phyloP scores from a whole-genome alignment of 192 early-diverging fungal genomes.

The Dissophora ornata region DNA sequence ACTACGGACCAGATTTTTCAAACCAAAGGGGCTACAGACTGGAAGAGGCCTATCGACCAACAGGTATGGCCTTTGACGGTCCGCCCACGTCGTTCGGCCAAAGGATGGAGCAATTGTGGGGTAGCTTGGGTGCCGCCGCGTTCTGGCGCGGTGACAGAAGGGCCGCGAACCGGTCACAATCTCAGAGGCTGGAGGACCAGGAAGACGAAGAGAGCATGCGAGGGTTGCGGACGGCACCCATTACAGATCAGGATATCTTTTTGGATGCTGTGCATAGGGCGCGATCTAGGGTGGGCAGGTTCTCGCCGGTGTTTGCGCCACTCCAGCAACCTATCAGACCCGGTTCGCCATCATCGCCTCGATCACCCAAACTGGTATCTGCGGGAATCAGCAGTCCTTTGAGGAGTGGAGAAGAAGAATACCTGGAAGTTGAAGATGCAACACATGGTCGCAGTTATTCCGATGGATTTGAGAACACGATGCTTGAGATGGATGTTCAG shows the following conservation, averaged over 20 bases:
- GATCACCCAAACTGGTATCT: constrained; percentile 4
- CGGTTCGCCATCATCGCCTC: constrained; percentile 26
- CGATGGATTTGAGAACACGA: constrained; percentile 49
- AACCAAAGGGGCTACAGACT: neutral
- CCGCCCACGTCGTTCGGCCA: constrained; percentile 22
- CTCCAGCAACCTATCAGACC: constrained; percentile 34
- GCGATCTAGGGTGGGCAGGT: constrained; percentile 33
- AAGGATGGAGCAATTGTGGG: constrained; percentile 25
- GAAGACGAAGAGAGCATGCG: constrained; percentile 18
- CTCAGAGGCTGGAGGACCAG: constrained; percentile 27
- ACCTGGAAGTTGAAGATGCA: neutral
- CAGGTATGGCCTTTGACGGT: constrained; percentile 39
- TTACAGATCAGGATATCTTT: constrained; percentile 49
- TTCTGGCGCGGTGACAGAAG: constrained; percentile 18
- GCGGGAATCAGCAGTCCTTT: constrained; percentile 8
- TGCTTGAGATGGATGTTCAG: constrained; percentile 52
- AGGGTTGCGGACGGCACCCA: constrained; percentile 7
- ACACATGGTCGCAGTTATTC: constrained; percentile 38
- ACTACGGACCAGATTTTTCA: constrained; percentile 8
- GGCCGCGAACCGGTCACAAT: constrained; percentile 16
- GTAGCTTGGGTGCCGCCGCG: neutral
- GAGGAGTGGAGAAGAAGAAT: neutral
- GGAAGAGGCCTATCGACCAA: constrained; percentile 27
- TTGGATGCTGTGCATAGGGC: constrained; percentile 49
- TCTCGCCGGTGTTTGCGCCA: constrained; percentile 32